Evolutionary conservation across 1,284 basidiomycete species (phyloP).

Genomic region (Crepidotus sp.): DNA sequence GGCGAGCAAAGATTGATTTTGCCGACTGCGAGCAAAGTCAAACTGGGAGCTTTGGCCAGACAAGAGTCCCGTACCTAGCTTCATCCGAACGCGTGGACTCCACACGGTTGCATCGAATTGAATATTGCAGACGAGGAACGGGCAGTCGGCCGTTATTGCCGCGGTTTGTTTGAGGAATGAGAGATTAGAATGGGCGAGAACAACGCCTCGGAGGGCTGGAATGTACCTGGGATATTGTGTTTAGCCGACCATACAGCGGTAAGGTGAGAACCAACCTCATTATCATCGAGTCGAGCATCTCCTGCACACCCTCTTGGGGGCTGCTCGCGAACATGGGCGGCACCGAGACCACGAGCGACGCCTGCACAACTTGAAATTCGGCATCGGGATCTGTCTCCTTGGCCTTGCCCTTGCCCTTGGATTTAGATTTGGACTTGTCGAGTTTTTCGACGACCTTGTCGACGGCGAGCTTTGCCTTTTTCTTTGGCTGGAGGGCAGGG

Average conservation of each 20-base stretch:
- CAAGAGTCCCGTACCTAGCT: slow-evolving; percentile 55
- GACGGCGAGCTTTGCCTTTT: slow-evolving; percentile 26
- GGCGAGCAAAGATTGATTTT: slow-evolving; percentile 87
- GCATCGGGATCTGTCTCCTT: slow-evolving; percentile 28
- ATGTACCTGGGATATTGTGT: slow-evolving; percentile 61
- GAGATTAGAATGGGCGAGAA: slow-evolving; percentile 79
- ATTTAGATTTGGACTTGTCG: slow-evolving; percentile 14
- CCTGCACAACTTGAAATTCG: slow-evolving; percentile 62
- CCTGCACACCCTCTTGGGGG: slow-evolving; percentile 65
- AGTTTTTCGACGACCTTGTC: slow-evolving; percentile 15
- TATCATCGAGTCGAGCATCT: slow-evolving; percentile 87
- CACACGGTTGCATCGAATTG: slow-evolving; percentile 83
- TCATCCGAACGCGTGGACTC: slow-evolving; percentile 82
- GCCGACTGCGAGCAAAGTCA: slow-evolving; percentile 48
- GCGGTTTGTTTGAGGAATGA: slow-evolving; percentile 63
- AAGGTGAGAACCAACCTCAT: slow-evolving; percentile 66
- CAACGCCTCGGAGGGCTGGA: slow-evolving; percentile 78
- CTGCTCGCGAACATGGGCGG: slow-evolving; percentile 75
- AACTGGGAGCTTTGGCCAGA: not conserved
- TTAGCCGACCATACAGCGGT: not conserved
- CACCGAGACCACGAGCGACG: slow-evolving; percentile 68
- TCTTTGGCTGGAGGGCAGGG: slow-evolving; percentile 20
- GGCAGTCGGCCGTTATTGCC: slow-evolving; percentile 75
- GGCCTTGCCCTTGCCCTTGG: slow-evolving; percentile 36
- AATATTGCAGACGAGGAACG: slow-evolving; percentile 73